Conservation (phyloP, 495 filamentous ascomycete genomes). For the Choiromyces venosus region DNA sequence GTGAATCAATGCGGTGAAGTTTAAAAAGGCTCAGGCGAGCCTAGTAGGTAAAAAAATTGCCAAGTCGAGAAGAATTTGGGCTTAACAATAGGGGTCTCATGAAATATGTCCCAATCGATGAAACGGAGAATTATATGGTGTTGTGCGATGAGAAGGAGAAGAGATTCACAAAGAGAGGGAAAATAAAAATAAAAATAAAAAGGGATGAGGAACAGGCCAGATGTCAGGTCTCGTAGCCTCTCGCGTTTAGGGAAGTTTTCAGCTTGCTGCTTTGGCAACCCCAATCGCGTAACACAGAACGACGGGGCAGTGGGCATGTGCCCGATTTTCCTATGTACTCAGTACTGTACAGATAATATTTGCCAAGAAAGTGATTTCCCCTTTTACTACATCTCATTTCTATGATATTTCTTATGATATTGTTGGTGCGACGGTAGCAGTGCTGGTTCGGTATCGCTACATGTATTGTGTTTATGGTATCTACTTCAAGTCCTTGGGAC, state of each 20-base stretch:
- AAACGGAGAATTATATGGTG: not conserved
- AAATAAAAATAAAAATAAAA: not conserved
- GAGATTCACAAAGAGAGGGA: not conserved
- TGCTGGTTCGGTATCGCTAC: too few relatives aligned
- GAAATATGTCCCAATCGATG: not conserved
- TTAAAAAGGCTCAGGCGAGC: slow-evolving; percentile 5
- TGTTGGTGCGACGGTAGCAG: too few relatives aligned
- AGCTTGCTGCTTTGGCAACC: not conserved
- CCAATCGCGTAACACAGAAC: not conserved
- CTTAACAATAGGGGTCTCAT: not conserved
- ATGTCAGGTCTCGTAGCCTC: not conserved
- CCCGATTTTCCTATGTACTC: not conserved
- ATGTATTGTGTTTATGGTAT: too few relatives aligned
- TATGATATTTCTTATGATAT: too few relatives aligned
- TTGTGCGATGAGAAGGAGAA: not conserved
- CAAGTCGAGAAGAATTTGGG: slow-evolving; percentile 10
- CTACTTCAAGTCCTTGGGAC: too few relatives aligned
- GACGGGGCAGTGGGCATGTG: not conserved
- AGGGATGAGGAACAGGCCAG: slow-evolving; percentile 3
- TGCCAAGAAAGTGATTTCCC: not conserved
- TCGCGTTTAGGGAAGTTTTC: not conserved
- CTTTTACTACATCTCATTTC: not conserved
- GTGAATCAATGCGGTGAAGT: not conserved
- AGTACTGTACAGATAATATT: not conserved
- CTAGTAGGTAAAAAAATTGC: slow-evolving; percentile 15